These are phyloP conservation scores for Teunomyces barrocoloradensis DNA, from an alignment of 805 yeast species.

Conservation along the genomic window DNA sequence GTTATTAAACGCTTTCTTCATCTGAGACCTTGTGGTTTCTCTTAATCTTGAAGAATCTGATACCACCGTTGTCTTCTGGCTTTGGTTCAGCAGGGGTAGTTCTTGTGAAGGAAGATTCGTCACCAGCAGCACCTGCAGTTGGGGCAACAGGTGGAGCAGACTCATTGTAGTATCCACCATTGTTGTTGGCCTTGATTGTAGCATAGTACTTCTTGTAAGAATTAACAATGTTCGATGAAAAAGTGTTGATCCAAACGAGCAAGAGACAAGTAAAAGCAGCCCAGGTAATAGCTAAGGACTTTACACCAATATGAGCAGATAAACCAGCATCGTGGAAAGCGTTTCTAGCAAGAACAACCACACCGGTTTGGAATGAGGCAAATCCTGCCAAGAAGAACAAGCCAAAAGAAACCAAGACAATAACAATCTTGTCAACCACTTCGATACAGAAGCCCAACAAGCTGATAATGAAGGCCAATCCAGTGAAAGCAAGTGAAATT, in stretches of 20 bases:
- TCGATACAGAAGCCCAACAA: conserved; percentile 55
- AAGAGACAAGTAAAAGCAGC: conserved; percentile 57
- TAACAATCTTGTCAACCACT: conserved; percentile 52
- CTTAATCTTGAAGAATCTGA: conserved; percentile 74
- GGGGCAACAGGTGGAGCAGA: conserved; percentile 17
- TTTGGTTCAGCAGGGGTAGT: conserved; percentile 26
- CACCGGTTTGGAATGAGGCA: conserved; percentile 73
- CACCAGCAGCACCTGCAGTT: conserved; percentile 32
- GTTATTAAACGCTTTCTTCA: conserved; percentile 40
- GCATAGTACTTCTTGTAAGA: conserved; percentile 53
- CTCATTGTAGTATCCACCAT: conserved; percentile 16
- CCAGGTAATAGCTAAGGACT: conserved; percentile 66
- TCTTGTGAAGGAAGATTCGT: conserved; percentile 44
- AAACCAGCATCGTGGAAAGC: conserved; percentile 54
- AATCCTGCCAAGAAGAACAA: conserved; percentile 58
- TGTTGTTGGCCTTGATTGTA: conserved; percentile 29
- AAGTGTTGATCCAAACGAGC: conserved; percentile 49
- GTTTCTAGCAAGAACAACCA: conserved; percentile 67
- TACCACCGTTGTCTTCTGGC: conserved; percentile 52
- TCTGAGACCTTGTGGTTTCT: conserved; percentile 46
- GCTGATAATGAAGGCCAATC: conserved; percentile 56
- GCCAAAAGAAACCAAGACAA: conserved; percentile 51
- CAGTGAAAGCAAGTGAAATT: conserved; percentile 58
- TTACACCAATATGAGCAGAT: conserved; percentile 51
- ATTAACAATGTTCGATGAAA: conserved; percentile 47